Base-by-base conservation (phyloP, 2,329 filamentous ascomycete species). In the Pseudogymnoascus sp. region DNA sequence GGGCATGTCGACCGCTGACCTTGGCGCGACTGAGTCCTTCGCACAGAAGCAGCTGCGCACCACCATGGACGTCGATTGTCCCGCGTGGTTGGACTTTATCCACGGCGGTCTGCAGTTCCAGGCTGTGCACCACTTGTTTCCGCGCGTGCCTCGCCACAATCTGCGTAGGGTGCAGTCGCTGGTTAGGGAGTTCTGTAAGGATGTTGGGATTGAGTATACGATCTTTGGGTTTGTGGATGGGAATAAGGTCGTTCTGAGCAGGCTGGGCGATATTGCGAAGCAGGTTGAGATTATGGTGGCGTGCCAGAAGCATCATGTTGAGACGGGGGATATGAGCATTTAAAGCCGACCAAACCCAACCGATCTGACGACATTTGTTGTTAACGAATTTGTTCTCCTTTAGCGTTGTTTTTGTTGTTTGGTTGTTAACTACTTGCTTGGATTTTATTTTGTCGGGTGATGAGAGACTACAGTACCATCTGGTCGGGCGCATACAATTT, bases 51-150 rank as follows among this genome's bases (percentile, higher is more conserved):
- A 88, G 80, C 77, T 90, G 39, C 81, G 87, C 51, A 90, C 87
- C 2, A 90, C 87, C 25, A 89, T 90, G 86, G 88, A 90, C 70
- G 84, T 90, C 60, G 86, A 89, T 69, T 90, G 87, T 74, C 88
- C 88, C 0, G 77, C 80, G 23, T 90, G 87, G 88, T 77, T 90
- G 25, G 88, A 90, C 73, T 90, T 86, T 69, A 80, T 89, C 71
- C 87, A 90, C 73, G 88, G 88, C 60, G 88, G 88, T 1, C 78
- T 90, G 28, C 88, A 90, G 75, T 90, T 90, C 75, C 88, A 90
- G 74, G 86, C 83, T 6, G 82, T 90, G 1, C 87, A 90, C 73
- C 87, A 90, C 68, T 74, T 90, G 10, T 90, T 86, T 70, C 87
- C 88, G 2, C 80, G 88, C 4, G 79, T 90, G 62, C 88, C 88